These are phyloP conservation scores for Paecilomyces sp. DNA, from an alignment of 2,329 filamentous ascomycete species.

Conservation along the genomic window DNA sequence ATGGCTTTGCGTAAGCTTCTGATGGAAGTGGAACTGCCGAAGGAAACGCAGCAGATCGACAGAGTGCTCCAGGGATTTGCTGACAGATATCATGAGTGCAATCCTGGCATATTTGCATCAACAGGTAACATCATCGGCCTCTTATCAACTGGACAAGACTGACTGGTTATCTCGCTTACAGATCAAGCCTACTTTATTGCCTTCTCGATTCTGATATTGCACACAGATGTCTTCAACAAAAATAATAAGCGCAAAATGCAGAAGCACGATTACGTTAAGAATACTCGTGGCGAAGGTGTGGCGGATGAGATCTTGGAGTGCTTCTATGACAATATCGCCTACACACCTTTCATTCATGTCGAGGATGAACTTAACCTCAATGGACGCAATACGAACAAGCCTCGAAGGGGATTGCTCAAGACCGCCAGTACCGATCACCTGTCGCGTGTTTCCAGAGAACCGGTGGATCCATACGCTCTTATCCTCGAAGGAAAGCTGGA, in stretches of 20 bases:
- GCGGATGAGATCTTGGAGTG: conserved; percentile 88
- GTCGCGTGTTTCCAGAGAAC: conserved; percentile 65
- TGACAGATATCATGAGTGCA: conserved; percentile 96
- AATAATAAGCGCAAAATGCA: conserved; percentile 99
- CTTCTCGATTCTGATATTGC: conserved; percentile 90
- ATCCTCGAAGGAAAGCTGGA: conserved; percentile 89
- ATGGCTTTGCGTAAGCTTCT: conserved; percentile 94
- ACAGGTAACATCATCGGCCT: conserved; percentile 43
- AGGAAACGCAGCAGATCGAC: conserved; percentile 97
- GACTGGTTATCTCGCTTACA: conserved; percentile 9
- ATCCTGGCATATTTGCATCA: conserved; percentile 85
- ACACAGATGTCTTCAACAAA: conserved; percentile 99
- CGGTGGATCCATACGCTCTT: conserved; percentile 88
- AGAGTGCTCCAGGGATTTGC: conserved; percentile 89
- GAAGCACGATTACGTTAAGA: conserved; percentile 89
- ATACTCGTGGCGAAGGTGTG: conserved; percentile 86
- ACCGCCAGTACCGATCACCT: conserved; percentile 57
- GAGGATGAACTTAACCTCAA: conserved; percentile 75
- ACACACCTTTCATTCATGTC: conserved; percentile 96
- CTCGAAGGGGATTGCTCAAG: conserved; percentile 64
- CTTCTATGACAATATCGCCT: conserved; percentile 97
- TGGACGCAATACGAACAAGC: conserved; percentile 65
- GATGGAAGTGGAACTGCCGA: conserved; percentile 93
- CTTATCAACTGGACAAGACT: not conserved
- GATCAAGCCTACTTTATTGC: conserved; percentile 98